A percentile compares a stretch with the other conserved stretches of the same genome.
These are phyloP conservation scores for Yarrowia porcina DNA, from an alignment of 805 yeast species.

Conservation along the genomic window DNA sequence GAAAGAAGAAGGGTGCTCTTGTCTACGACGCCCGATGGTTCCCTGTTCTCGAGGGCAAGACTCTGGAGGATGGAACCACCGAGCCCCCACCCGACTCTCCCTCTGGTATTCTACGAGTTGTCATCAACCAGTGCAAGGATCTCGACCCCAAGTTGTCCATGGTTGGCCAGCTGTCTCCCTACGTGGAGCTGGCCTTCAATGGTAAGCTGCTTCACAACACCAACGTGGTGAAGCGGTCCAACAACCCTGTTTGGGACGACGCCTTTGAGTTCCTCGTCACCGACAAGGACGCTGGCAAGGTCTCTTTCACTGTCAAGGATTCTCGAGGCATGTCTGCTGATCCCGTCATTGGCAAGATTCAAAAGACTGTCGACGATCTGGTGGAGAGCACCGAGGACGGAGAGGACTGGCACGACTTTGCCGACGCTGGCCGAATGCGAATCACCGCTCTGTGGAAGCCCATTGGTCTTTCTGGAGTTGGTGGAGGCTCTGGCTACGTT, in stretches of 20 bases:
- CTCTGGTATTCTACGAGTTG: constrained; percentile 82
- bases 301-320: constrained; percentile 65
- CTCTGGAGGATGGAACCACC: constrained; percentile 72
- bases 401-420: constrained; percentile 70
- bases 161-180: constrained; percentile 57
- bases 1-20: constrained; percentile 76
- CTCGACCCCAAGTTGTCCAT: constrained; percentile 41
- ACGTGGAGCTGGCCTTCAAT: constrained; percentile 67
- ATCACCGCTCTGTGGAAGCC: constrained; percentile 81
- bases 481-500: constrained; percentile 77
- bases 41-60: constrained; percentile 58
- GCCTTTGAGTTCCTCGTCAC: constrained; percentile 64
- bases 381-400: constrained; percentile 77
- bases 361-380: constrained; percentile 53
- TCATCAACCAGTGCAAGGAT: constrained; percentile 60
- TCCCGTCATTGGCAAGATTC: constrained; percentile 55
- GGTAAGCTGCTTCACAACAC: constrained; percentile 60
- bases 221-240: constrained; percentile 54
- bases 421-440: constrained; percentile 65
- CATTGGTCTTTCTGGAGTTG: constrained; percentile 63
- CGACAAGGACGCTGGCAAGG: constrained; percentile 67
- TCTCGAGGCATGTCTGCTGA: constrained; percentile 56
- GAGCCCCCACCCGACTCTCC: constrained; percentile 88
- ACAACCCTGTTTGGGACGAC: constrained; percentile 64
- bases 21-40: constrained; percentile 67